A percentile compares a stretch with the other conserved stretches of the same genome.
These are phyloP conservation scores for Suhomyces bolitotheri DNA, from an alignment of 1,139 yeast genomes.

Conservation along the genomic window DNA sequence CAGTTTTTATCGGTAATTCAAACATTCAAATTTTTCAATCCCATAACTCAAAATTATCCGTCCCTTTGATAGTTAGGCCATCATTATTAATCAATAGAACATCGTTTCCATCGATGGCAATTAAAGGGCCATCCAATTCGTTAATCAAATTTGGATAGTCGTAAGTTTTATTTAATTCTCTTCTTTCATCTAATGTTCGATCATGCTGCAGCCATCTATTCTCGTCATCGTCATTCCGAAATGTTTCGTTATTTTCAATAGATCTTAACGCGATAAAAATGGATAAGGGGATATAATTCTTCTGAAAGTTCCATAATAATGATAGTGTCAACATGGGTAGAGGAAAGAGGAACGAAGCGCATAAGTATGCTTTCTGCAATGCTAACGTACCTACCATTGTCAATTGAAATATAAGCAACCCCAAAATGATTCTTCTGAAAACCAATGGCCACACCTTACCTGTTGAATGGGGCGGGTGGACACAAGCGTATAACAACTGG, in stretches of 20 bases:
- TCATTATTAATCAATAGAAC: conserved; percentile 60
- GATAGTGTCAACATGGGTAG: conserved; percentile 67
- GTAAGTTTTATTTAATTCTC: conserved; percentile 68
- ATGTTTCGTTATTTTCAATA: conserved; percentile 20
- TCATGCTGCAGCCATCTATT: conserved; percentile 9
- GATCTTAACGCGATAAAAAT: conserved; percentile 80
- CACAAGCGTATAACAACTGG: conserved; percentile 75
- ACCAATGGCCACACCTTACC: conserved; percentile 88
- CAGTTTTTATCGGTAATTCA: background rate
- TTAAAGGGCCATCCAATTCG: conserved; percentile 79
- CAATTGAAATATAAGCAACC: conserved; percentile 73
- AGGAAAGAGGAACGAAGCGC: conserved; percentile 73
- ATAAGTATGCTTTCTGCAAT: conserved; percentile 70
- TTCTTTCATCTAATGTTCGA: conserved; percentile 62
- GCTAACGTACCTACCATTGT: conserved; percentile 92
- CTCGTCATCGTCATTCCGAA: conserved; percentile 13
- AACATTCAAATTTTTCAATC: conserved; percentile 20
- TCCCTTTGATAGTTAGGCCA: conserved; percentile 51
- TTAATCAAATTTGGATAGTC: conserved; percentile 73
- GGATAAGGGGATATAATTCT: conserved; percentile 76
- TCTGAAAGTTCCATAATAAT: conserved; percentile 79
- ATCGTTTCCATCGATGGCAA: conserved; percentile 64
- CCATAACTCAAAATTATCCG: conserved; percentile 51
- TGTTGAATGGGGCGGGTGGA: conserved; percentile 86
- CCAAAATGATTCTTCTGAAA: conserved; percentile 69